Evolutionary conservation across 2,329 filamentous ascomycete species (phyloP).

Genomic region (Triangularia verruculosa): DNA sequence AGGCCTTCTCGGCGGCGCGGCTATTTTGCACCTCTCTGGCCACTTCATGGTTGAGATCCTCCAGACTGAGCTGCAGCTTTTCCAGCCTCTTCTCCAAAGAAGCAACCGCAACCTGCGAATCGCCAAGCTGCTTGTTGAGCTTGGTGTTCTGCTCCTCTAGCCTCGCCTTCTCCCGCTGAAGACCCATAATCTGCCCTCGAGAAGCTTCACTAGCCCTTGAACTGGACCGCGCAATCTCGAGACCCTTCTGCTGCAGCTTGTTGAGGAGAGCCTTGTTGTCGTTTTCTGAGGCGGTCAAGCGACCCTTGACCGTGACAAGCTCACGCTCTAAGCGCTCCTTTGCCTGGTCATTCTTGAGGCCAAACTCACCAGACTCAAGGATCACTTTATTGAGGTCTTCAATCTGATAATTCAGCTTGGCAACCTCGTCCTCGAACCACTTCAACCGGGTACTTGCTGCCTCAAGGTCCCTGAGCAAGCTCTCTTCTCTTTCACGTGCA

Average conservation of each 20-base stretch:
- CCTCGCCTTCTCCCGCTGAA: slow-evolving; percentile 80
- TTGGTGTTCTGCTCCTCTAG: slow-evolving; percentile 79
- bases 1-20: slow-evolving; percentile 84
- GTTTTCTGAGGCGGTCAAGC: slow-evolving; percentile 88
- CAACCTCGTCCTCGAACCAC: slow-evolving; percentile 76
- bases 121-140: slow-evolving; percentile 79
- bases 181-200: slow-evolving; percentile 67
- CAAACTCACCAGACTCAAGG: slow-evolving; percentile 83
- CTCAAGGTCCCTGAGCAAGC: slow-evolving; percentile 75
- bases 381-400: slow-evolving; percentile 86
- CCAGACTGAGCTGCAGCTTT: slow-evolving; percentile 81
- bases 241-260: slow-evolving; percentile 94
- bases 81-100: slow-evolving; percentile 92
- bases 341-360: slow-evolving; percentile 84
- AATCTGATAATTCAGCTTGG: slow-evolving; percentile 72
- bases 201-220: slow-evolving; percentile 83
- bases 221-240: slow-evolving; percentile 89
- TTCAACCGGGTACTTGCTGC: slow-evolving; percentile 71
- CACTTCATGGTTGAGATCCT: slow-evolving; percentile 91
- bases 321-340: slow-evolving; percentile 93
- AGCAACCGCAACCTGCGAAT: slow-evolving; percentile 77
- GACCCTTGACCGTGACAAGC: slow-evolving; percentile 84
- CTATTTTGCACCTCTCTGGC: slow-evolving; percentile 85
- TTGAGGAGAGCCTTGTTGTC: slow-evolving; percentile 94
- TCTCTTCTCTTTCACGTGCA: slow-evolving; percentile 76